Base-by-base conservation (phyloP, 345 rosid species). In the Sonneratia caseolaris region DNA sequence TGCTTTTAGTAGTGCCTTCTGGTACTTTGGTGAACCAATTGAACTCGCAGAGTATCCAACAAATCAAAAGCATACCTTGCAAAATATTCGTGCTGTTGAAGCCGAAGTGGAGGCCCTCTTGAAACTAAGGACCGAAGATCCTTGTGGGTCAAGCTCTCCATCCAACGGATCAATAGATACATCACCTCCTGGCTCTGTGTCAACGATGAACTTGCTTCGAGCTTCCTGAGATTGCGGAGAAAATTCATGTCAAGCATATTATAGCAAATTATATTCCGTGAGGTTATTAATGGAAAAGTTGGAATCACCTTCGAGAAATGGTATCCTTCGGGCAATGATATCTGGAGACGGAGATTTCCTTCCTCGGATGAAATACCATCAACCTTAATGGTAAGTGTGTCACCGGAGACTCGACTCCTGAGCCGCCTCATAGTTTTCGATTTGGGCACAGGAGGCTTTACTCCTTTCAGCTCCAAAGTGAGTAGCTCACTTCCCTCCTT, bases 401-500 rank as follows among this genome's bases (percentile, higher is more conserved):
- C 97, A 18, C 88, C 82, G 2, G 90, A 88, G 32, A 91, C 71
- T 70, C 88, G 86, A 73, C 87, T 86, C 76, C 91, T 81, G 56
- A 89, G 86, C 73, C 96, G 93, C 82, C 85, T 91, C 80, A 82
- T 76, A 69, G 91, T 78, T 81, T 72, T 85, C 45, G 89, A 76
- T 81, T 81, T 91, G 42, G 86, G 82, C 55, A 75, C 74, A 66
- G 97, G 96, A 43, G 88, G 91, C 82, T 84, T 88, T 74, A 88
- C 89, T 73, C 92, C 96, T 78, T 87, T 89, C 77, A 91, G 90
- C 83, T 89, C 97, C 76, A 89, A 75, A 43, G 98, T 89, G 76
- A 53, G 81, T 75, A 94, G 79, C 76, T 89, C 83, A 61, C 86
- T 72, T 11, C 79, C 82, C 77, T 70, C 75, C 68, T 81, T 87